Conservation (phyloP, 257 asterid species). For the Solanum bulbocastanum region DNA sequence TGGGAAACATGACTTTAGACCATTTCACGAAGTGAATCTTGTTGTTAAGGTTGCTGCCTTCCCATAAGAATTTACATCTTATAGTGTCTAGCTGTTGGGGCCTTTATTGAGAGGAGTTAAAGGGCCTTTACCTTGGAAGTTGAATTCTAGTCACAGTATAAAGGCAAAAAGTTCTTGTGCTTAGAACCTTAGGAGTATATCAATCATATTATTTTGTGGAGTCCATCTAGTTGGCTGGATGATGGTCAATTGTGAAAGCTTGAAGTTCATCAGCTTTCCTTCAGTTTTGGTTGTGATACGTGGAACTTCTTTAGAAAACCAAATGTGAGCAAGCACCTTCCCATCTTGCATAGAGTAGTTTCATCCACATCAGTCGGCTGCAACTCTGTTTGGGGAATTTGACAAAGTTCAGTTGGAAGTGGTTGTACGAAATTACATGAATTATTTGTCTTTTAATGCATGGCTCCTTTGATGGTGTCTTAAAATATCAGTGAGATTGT, state of each 20-base stretch:
- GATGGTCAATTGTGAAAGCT: background rate
- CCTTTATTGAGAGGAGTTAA: background rate
- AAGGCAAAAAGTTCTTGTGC: background rate
- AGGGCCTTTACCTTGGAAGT: background rate
- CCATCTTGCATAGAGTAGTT: background rate
- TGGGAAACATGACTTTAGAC: background rate
- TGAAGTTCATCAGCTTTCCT: background rate
- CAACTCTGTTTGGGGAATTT: background rate
- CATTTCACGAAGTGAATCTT: background rate
- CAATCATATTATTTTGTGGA: background rate
- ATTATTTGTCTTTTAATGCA: background rate
- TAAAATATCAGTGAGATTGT: background rate
- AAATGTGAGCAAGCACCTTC: background rate
- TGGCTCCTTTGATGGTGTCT: background rate
- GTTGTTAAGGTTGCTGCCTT: background rate
- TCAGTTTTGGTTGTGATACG: background rate
- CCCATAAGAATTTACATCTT: background rate
- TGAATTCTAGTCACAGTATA: background rate
- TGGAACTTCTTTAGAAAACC: background rate
- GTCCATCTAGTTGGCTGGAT: background rate
- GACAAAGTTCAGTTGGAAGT: background rate
- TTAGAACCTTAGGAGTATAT: background rate
- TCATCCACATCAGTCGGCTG: background rate
- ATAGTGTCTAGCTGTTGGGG: background rate
- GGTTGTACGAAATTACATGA: background rate